These are phyloP conservation scores for Mortierella alpina DNA, from an alignment of 192 early-diverging fungal genomes.

Conservation along the genomic window DNA sequence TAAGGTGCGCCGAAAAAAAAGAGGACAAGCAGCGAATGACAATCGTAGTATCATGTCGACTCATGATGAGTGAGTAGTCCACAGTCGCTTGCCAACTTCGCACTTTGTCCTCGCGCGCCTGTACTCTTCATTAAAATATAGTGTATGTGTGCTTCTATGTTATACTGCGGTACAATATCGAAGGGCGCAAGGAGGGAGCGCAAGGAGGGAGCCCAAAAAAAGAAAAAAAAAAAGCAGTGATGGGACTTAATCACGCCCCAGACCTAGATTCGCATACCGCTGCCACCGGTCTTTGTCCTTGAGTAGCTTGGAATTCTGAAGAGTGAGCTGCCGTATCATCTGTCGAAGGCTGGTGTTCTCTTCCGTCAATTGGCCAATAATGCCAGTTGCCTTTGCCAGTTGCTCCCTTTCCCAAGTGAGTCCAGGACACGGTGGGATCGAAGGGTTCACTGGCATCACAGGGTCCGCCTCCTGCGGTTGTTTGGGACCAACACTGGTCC, in stretches of 20 bases:
- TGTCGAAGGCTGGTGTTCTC: constrained; percentile 45
- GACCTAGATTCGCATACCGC: constrained; percentile 37
- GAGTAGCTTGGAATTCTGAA: constrained; percentile 33
- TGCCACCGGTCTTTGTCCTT: constrained; percentile 48
- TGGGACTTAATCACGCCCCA: constrained; percentile 18
- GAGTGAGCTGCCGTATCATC: constrained; percentile 33
- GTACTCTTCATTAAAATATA: too few relatives aligned
- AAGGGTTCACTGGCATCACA: neutral
- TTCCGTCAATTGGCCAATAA: constrained; percentile 46
- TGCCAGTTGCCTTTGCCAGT: constrained; percentile 33
- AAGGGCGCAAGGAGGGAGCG: too few relatives aligned
- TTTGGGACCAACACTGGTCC: neutral
- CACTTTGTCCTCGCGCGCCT: too few relatives aligned
- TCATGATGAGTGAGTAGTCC: too few relatives aligned
- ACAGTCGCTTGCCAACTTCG: too few relatives aligned
- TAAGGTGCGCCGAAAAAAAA: too few relatives aligned
- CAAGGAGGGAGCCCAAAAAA: neutral
- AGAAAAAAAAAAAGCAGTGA: constrained; percentile 1
- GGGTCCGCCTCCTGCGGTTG: neutral
- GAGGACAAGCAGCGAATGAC: too few relatives aligned
- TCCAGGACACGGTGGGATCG: constrained; percentile 30
- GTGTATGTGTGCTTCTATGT: too few relatives aligned
- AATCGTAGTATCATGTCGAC: too few relatives aligned
- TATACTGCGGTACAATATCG: too few relatives aligned
- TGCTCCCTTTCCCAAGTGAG: constrained; percentile 50